Percentiles rank a stretch among this genome's conserved stretches.
Evolutionary conservation across 108 stramenopile genomes (phyloP).

Genomic region (Cyclotella choctawhatcheeana): DNA sequence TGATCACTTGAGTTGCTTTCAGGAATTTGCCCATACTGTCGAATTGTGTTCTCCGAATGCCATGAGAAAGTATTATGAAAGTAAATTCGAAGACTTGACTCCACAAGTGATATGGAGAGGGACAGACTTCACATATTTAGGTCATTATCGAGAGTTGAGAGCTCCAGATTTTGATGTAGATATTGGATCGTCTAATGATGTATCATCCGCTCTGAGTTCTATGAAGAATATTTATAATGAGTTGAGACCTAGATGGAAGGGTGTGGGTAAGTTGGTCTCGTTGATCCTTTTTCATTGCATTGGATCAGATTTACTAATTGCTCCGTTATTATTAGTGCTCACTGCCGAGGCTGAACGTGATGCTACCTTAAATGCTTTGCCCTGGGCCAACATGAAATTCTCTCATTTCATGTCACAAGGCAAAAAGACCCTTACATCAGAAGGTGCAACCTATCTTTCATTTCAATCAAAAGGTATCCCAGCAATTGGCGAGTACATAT

Average conservation of each 20-base stretch:
- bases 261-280: too few species aligned
- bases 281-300: too few species aligned
- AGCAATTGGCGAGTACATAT: conserved; percentile 32
- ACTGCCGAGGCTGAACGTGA: conserved; percentile 48
- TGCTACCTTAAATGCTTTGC: conserved; percentile 7
- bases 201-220: conserved; percentile 17
- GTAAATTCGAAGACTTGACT: conserved; percentile 33
- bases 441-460: neutral
- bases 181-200: conserved; percentile 19
- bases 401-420: conserved; percentile 48
- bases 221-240: conserved; percentile 22
- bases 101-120: conserved; percentile 57
- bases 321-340: too few species aligned
- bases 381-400: conserved; percentile 66
- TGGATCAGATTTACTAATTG: too few species aligned
- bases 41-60: conserved; percentile 2
- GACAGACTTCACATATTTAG: conserved; percentile 43
- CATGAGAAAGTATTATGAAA: conserved; percentile 3
- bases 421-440: conserved; percentile 15
- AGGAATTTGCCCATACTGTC: conserved; percentile 21
- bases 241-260: conserved; percentile 49
- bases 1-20: conserved; percentile 33
- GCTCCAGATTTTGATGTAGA: conserved; percentile 28
- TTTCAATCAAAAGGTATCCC: conserved; percentile 32
- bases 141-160: conserved; percentile 24